phyloP scores from a whole-genome alignment of 2,329 filamentous ascomycete species.

The Calonectria ilicicola region DNA sequence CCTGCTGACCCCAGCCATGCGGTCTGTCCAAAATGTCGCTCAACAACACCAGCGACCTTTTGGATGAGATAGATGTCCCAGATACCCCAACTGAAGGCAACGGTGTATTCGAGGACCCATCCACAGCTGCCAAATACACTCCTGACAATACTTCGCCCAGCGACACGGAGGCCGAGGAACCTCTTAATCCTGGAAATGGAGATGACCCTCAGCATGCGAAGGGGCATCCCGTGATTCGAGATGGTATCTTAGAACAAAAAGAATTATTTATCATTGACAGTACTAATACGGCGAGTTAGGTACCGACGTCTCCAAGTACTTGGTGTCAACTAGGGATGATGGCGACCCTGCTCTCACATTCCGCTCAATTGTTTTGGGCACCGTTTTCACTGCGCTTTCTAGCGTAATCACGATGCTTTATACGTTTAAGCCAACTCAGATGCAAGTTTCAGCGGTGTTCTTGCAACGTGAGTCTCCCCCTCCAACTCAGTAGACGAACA shows the following conservation, averaged over 20 bases:
- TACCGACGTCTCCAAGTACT: not conserved
- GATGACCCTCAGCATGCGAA: not conserved
- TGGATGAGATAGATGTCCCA: not conserved
- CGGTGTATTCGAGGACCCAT: not conserved
- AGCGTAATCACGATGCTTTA: constrained; percentile 7
- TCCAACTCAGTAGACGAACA: no score
- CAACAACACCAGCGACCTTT: not conserved
- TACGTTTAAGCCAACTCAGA: not conserved
- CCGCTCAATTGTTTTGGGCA: not conserved
- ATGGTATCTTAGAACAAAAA: not conserved
- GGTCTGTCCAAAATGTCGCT: not conserved
- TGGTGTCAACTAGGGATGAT: not conserved
- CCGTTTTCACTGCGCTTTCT: not conserved
- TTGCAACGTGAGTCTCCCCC: not conserved
- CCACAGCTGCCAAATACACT: not conserved
- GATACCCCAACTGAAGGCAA: not conserved
- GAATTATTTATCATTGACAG: no score
- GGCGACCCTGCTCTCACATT: not conserved
- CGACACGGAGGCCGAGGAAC: not conserved
- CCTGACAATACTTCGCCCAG: not conserved
- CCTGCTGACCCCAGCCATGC: not conserved
- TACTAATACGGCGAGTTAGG: not conserved
- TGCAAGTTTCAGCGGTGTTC: not conserved
- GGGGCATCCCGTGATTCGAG: not conserved
- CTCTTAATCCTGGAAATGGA: not conserved